These are phyloP conservation scores for Lactuca saligna DNA, from an alignment of 129 eudicot species.

Conservation along the genomic window DNA sequence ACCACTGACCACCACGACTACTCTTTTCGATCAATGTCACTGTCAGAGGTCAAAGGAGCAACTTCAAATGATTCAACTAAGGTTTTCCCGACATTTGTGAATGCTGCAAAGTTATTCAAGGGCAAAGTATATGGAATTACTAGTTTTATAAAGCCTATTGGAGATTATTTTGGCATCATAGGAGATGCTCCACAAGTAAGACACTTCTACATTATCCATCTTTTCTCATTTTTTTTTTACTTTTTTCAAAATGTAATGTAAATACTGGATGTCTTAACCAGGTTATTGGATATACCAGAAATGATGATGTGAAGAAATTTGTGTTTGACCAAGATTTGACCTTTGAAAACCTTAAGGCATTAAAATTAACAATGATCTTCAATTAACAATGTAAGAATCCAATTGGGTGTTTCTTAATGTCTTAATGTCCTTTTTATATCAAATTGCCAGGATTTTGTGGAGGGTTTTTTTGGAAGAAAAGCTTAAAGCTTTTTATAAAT, in stretches of 20 bases:
- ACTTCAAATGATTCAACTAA: conserved; percentile 52
- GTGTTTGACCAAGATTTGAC: conserved; percentile 59
- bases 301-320: conserved; percentile 62
- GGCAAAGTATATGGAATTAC: conserved; percentile 71
- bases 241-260: conserved; percentile 6
- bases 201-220: neutral
- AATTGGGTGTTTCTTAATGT: neutral
- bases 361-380: neutral
- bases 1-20: too few species aligned
- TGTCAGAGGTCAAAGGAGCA: too few species aligned
- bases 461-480: conserved; percentile 65
- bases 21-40: too few species aligned
- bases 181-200: conserved; percentile 78
- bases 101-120: conserved; percentile 78
- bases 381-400: neutral
- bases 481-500: conserved; percentile 77
- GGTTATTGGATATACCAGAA: conserved; percentile 76
- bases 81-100: conserved; percentile 56
- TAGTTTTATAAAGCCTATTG: conserved; percentile 49
- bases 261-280: conserved; percentile 29
- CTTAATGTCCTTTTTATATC: neutral
- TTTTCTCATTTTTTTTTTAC: neutral
- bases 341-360: conserved; percentile 56
- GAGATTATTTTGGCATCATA: conserved; percentile 81
- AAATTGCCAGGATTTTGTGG: conserved; percentile 54